Evolutionary conservation across 2,329 filamentous ascomycete species (phyloP), one percentile per base, ranked within the genome.

Genomic region (Clonostachys sp.): DNA sequence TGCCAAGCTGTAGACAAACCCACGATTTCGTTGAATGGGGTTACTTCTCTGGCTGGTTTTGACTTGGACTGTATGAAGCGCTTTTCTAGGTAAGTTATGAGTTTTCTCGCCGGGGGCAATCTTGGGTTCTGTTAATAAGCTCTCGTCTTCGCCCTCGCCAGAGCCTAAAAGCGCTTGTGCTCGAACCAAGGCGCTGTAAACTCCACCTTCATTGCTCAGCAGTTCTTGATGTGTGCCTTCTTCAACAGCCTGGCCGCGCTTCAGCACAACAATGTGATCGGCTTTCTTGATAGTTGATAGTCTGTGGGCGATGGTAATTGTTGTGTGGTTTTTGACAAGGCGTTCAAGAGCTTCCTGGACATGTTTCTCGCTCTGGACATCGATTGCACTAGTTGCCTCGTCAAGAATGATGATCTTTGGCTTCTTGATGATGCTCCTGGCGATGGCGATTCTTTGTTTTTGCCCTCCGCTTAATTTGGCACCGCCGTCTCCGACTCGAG

Each of bases 361-460:
- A 2, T 84, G 67, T 51, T 76, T 78, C 59, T 89, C 86, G 1
- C 77, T 82, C 55, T 84, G 77, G 0, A 81, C 82, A 53, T 89
- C 85, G 0, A 89, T 70, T 0, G 71, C 71, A 18, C 66, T 71
- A 0, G 87, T 91, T 2, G 87, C 87, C 64, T 91, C 87, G 55
- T 91, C 87, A 1, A 91, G 70, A 7, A 91, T 77, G 4, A 91
- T 66, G 3, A 91, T 79, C 1, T 72, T 68, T 0, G 86, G 86
- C 45, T 81, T 70, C 42, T 83, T 80, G 46, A 90, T 74, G 24
- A 90, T 82, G 12, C 83, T 83, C 7, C 87, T 74, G 0, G 86
- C 87, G 51, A 91, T 89, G 9, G 86, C 84, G 34, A 89, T 77
- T 18, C 84, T 80, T 61, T 90, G 86, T 8, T 84, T 72, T 60